Evolutionary conservation across 306 rosid species (phyloP).

Genomic region (Trifolium dubium): DNA sequence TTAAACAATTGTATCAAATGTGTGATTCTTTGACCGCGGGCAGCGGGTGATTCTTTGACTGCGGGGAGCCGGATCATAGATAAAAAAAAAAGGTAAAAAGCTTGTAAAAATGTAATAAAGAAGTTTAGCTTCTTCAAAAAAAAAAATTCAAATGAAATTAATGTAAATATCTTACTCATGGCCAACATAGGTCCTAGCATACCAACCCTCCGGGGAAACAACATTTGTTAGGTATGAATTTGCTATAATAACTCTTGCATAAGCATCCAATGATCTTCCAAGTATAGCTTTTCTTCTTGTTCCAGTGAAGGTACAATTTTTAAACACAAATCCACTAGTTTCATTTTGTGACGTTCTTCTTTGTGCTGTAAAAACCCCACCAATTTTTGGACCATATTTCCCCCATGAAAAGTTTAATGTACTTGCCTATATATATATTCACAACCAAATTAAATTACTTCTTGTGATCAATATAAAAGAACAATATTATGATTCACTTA

Average conservation of each 20-base stretch:
- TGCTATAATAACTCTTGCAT: slow-evolving; percentile 50
- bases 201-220: slow-evolving; percentile 46
- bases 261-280: slow-evolving; percentile 45
- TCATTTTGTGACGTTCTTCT: slow-evolving; percentile 26
- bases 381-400: not conserved
- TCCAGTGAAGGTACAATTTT: slow-evolving; percentile 41
- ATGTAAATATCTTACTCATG: slow-evolving; percentile 42
- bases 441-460: not conserved
- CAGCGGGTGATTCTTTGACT: too few species aligned
- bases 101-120: too few species aligned
- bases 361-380: slow-evolving; percentile 49
- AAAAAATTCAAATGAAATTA: too few species aligned
- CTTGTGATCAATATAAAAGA: too few species aligned
- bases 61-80: too few species aligned
- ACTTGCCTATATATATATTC: slow-evolving; percentile 41
- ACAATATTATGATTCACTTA: too few species aligned
- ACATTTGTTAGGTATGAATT: slow-evolving; percentile 40
- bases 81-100: not conserved
- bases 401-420: slow-evolving; percentile 22
- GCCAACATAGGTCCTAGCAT: not conserved
- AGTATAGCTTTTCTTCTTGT: slow-evolving; percentile 35
- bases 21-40: too few species aligned
- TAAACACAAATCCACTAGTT: slow-evolving; percentile 49
- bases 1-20: too few species aligned
- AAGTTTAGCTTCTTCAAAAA: too few species aligned